These are phyloP conservation scores for Alternaria postmessia DNA, from an alignment of 2,329 filamentous ascomycete species.

Conservation along the genomic window DNA sequence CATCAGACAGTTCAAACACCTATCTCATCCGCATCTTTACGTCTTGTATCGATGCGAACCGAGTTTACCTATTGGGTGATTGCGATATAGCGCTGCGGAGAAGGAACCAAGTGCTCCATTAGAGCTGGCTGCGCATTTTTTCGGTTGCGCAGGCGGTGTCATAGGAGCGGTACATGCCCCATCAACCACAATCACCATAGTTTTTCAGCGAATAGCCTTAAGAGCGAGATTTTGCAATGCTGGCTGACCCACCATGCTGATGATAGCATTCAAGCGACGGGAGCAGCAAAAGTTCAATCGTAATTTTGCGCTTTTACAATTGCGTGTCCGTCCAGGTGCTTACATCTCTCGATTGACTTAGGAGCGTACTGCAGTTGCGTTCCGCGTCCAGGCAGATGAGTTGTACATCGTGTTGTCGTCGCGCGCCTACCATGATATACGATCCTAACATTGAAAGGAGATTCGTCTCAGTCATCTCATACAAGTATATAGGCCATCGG, in stretches of 20 bases:
- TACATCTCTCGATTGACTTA: background rate
- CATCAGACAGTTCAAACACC: conserved; percentile 53
- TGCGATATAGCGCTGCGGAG: conserved; percentile 70
- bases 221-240: background rate
- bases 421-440: no score
- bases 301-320: background rate
- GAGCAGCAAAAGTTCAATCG: background rate
- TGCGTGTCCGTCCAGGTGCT: background rate
- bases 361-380: no score
- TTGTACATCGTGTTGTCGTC: no score
- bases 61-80: conserved; percentile 48
- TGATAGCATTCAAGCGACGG: no score
- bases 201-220: background rate
- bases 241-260: background rate
- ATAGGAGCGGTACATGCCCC: conserved; percentile 77
- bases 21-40: conserved; percentile 49
- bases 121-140: conserved; percentile 75
- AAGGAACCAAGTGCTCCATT: conserved; percentile 68
- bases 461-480: no score
- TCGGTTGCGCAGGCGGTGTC: conserved; percentile 81
- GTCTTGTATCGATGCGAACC: conserved; percentile 47
- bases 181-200: background rate
- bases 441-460: no score
- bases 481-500: no score
- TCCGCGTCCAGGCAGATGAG: background rate